Evolutionary conservation across 805 yeast genomes (phyloP), one percentile per base, ranked within the genome.

Genomic region (Nematodospora valgi): DNA sequence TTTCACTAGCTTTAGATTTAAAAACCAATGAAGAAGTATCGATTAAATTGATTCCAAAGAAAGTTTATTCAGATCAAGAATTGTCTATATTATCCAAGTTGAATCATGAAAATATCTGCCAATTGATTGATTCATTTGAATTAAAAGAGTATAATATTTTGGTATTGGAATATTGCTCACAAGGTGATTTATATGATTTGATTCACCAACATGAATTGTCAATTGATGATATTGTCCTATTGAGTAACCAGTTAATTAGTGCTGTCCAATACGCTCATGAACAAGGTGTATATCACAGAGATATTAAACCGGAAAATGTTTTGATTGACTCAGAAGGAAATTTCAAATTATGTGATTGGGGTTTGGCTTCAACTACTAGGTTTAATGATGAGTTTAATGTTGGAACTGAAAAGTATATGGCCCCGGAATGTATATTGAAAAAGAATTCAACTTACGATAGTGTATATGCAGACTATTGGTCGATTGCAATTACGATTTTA

Each of bases 341-440:
- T 19, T 64, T 80, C 32, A 82, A 82, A 54, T 58, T 82, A 31
- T 80, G 86, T 37, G 88, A 82, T 53, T 82, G 86, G 86, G 89
- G 89, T 0, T 69, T 81, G 33, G 73, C 85, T 15, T 75, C 82
- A 2, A 46, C 52, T n/a, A 31, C 22, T 12, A 35, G 58, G 18
- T 38, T 44, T 31, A 57, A 49, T 40, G 34, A 46, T 30, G 65
- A 62, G 31, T 64, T 60, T 41, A 54, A 59, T 45, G 75, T 76
- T 24, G 81, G 81, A 23, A 74, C 80, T n/a, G 79, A 75, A 45
- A 70, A 72, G 44, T 76, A 74, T 48, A 73, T 75, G 78, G 74
- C 81, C 0, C 81, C 80, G 1, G 81, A 76, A 48, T 60, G 65
- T 25, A 57, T 62, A 35, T 49, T 32, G 34, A 48, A 40, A 23